Evolutionary conservation across 164 flowering plant species (phyloP).

Genomic region (Piper betle): DNA sequence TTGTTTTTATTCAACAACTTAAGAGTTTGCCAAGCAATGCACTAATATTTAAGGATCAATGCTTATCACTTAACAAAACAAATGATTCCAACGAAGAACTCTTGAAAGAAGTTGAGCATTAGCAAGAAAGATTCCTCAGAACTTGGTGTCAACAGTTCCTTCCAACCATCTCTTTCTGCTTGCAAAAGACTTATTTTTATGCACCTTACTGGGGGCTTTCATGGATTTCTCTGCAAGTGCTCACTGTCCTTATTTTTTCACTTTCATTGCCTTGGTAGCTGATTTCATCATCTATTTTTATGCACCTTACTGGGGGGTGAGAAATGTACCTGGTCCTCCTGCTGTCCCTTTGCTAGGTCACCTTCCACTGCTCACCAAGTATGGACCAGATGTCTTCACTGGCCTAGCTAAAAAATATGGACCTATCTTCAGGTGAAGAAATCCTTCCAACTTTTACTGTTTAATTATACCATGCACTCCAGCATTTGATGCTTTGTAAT

Average conservation of each 20-base stretch:
- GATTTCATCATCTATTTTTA: slow-evolving; percentile 42
- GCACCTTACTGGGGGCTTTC: not conserved
- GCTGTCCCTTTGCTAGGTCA: slow-evolving; percentile 70
- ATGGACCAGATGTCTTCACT: slow-evolving; percentile 81
- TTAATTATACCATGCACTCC: too few species aligned
- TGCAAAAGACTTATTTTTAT: too few species aligned
- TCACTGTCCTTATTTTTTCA: slow-evolving; percentile 18
- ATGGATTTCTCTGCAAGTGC: slow-evolving; percentile 1
- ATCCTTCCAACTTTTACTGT: not conserved
- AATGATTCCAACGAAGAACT: too few species aligned
- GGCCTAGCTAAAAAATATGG: slow-evolving; percentile 69
- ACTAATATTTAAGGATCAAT: too few species aligned
- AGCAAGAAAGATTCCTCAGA: too few species aligned
- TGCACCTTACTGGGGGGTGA: slow-evolving; percentile 71
- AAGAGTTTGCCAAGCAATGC: too few species aligned
- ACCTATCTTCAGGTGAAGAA: slow-evolving; percentile 65
- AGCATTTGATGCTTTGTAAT: not conserved
- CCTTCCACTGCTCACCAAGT: slow-evolving; percentile 71
- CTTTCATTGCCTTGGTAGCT: slow-evolving; percentile 21
- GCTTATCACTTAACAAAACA: too few species aligned
- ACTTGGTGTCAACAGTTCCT: too few species aligned
- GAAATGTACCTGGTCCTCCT: slow-evolving; percentile 87
- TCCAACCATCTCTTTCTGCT: too few species aligned
- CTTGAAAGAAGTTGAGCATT: too few species aligned
- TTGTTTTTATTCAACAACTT: too few species aligned